phyloP scores from a whole-genome alignment of 768 basidiomycete genomes.

The Rhizopogon roseolus region DNA sequence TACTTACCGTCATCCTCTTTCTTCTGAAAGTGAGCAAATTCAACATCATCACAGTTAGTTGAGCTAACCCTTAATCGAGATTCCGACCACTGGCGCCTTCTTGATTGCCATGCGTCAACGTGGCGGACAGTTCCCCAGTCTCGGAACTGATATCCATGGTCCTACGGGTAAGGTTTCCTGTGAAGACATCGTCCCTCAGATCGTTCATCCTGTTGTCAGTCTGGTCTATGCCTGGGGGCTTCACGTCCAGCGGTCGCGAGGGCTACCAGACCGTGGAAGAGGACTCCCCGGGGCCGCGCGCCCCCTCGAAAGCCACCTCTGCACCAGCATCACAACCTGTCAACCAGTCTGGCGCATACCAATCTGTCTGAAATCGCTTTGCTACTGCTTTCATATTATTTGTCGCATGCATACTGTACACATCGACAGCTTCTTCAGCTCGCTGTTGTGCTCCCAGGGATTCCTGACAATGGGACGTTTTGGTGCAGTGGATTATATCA shows the following conservation, averaged over 20 bases:
- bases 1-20: slow-evolving; percentile 51
- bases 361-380: background rate
- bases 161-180: slow-evolving; percentile 45
- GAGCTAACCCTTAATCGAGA: slow-evolving; percentile 27
- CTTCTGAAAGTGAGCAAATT: slow-evolving; percentile 48
- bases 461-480: background rate
- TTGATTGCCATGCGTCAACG: slow-evolving; percentile 50
- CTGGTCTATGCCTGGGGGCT: slow-evolving; percentile 77
- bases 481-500: background rate
- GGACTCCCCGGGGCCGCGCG: slow-evolving; percentile 28
- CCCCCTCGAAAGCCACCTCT: background rate
- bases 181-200: background rate
- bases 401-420: too few relatives aligned
- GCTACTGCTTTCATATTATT: too few relatives aligned
- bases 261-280: slow-evolving; percentile 65
- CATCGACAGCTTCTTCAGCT: too few relatives aligned
- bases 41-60: background rate
- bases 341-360: background rate
- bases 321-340: background rate
- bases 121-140: slow-evolving; percentile 49
- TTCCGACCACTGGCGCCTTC: slow-evolving; percentile 57
- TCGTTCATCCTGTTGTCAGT: slow-evolving; percentile 33
- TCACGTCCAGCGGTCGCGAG: slow-evolving; percentile 46
- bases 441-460: too few relatives aligned
- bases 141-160: slow-evolving; percentile 47